These are phyloP conservation scores for Colletotrichum aenigma DNA, from an alignment of 2,329 filamentous ascomycete species.

Conservation along the genomic window DNA sequence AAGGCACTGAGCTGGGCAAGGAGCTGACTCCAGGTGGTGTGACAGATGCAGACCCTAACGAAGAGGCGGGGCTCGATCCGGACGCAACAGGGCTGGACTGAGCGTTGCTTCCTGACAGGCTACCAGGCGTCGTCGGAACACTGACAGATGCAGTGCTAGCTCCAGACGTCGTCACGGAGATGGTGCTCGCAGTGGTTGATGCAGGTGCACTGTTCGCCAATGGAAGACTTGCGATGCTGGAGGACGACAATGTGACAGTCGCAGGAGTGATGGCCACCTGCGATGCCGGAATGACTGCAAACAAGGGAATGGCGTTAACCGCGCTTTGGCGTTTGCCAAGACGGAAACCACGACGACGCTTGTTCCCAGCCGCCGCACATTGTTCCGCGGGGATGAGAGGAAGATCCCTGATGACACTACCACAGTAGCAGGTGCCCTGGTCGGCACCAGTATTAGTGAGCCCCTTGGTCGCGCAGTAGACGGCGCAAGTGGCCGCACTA, in stretches of 20 bases:
- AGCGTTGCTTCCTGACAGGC: not conserved
- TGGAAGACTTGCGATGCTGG: not conserved
- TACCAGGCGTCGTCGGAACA: not conserved
- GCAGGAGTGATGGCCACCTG: not conserved
- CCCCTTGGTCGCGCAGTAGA: not conserved
- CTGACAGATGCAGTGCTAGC: not conserved
- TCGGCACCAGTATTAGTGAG: not conserved
- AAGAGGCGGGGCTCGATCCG: not conserved
- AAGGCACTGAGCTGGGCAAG: not conserved
- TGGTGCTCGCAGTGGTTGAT: not conserved
- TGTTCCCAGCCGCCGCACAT: not conserved
- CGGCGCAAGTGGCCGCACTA: not conserved
- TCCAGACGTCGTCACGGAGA: not conserved
- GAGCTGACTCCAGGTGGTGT: not conserved
- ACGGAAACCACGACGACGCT: not conserved
- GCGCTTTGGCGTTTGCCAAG: not conserved
- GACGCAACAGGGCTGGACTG: not conserved
- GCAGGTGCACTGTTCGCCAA: not conserved
- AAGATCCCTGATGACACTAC: not conserved
- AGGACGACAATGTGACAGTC: not conserved
- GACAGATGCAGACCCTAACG: not conserved
- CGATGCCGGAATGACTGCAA: not conserved
- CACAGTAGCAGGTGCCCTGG: not conserved
- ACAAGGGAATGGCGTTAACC: not conserved
- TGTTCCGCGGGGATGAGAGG: not conserved